These are phyloP conservation scores for Macroventuria anomochaeta DNA, from an alignment of 2,329 filamentous ascomycete genomes.

Conservation along the genomic window DNA sequence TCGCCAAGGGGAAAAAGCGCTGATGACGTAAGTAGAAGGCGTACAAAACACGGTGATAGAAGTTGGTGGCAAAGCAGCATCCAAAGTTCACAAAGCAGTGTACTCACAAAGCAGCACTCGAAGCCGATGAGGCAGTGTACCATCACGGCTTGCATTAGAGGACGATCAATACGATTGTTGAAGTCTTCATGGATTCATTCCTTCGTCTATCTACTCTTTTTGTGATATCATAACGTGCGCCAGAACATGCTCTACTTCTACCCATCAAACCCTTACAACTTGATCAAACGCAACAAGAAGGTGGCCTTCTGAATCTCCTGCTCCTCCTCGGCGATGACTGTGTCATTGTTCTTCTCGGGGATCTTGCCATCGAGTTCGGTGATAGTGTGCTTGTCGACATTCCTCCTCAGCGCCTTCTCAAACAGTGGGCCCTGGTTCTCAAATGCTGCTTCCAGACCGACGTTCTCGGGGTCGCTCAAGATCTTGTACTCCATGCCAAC, in stretches of 20 bases:
- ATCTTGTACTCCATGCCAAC: conserved; percentile 93
- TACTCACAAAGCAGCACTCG: neutral
- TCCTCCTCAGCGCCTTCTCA: conserved; percentile 78
- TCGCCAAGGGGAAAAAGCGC: too few species aligned
- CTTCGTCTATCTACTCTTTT: conserved; percentile 25
- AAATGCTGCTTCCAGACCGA: conserved; percentile 75
- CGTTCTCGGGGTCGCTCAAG: conserved; percentile 76
- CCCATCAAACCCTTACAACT: conserved; percentile 59
- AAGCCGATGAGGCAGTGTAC: neutral
- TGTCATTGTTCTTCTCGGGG: conserved; percentile 57
- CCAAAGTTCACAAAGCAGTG: too few species aligned
- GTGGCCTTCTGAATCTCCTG: conserved; percentile 85
- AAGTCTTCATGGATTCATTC: conserved; percentile 20
- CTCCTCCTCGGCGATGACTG: conserved; percentile 79
- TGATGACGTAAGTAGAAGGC: too few species aligned
- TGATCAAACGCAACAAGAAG: conserved; percentile 77
- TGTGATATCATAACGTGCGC: conserved; percentile 19
- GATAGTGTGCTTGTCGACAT: conserved; percentile 72
- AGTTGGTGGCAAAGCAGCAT: neutral
- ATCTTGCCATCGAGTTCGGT: conserved; percentile 66
- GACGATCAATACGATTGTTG: neutral
- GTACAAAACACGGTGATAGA: conserved; percentile 40
- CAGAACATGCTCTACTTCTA: conserved; percentile 7
- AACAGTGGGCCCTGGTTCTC: conserved; percentile 71
- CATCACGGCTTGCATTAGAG: neutral